Conservation (phyloP, 495 filamentous ascomycete species). For the Podospora tetraspora region DNA sequence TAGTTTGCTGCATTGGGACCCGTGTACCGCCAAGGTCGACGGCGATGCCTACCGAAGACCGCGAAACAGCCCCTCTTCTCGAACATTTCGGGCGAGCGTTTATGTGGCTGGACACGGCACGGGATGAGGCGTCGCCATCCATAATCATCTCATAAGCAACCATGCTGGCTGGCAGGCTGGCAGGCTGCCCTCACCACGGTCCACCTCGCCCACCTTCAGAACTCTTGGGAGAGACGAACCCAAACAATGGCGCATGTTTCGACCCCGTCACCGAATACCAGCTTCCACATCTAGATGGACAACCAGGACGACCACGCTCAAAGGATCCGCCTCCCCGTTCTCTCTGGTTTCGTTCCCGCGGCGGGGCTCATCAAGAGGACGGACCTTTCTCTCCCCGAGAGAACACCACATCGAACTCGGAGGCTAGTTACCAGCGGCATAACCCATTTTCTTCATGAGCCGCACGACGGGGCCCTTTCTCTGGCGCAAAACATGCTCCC, state of each 20-base stretch:
- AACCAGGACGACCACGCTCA: conserved; percentile 5
- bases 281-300: conserved; percentile 18
- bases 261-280: conserved; percentile 12
- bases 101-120: conserved; percentile 24
- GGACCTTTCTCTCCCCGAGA: neutral
- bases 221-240: neutral
- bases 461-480: neutral
- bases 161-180: neutral
- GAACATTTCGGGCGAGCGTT: neutral
- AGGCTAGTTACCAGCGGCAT: neutral
- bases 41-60: conserved; percentile 15
- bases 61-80: conserved; percentile 1
- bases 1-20: conserved; percentile 15
- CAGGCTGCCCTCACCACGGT: neutral
- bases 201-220: neutral
- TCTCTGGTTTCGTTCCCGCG: neutral
- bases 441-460: neutral
- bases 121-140: conserved; percentile 19
- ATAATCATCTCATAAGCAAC: conserved; percentile 34
- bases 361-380: neutral
- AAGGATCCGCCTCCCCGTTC: neutral
- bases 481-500: neutral
- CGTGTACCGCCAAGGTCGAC: conserved; percentile 16
- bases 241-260: conserved; percentile 9
- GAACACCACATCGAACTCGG: neutral